Evolutionary conservation across 768 basidiomycete genomes (phyloP), one percentile per base, ranked within the genome.

Genomic region (Psilocybe cubensis): DNA sequence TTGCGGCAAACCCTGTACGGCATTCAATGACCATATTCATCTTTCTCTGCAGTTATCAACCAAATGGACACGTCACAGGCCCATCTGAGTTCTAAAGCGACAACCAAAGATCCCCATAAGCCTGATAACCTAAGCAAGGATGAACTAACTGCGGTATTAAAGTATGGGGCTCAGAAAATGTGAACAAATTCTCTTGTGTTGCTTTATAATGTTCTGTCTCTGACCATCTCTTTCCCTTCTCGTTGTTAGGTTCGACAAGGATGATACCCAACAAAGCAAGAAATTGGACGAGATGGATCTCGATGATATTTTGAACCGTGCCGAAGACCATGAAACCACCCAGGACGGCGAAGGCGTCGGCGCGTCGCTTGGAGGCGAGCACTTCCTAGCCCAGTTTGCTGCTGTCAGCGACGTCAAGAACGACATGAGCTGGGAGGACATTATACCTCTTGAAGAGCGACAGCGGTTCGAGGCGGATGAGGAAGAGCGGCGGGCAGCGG

Each of bases 61-160:
- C 96, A 98, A 76, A 97, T 98, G 92, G 97, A 99, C 76, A 99
- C 97, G 21, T 95, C 96, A 40, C 97, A 98, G 63, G 92, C 93
- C 41, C 93, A 98, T 74, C 86, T 99, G 52, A 89, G 93, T 69
- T 89, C 91, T 55, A 94, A 94, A 67, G 81, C 81, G 27, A 79
- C 81, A 64, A 65, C 73, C 17, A 91, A 89, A 68, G 91, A 92
- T 49, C 72, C 83, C 20, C 74, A 80, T 59, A 94, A 93, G 70
- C 84, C 91, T 2, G 90, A 90, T 63, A 89, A 91, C 74, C 76
- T 94, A 60, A 95, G 92, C 74, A 97, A 96, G 76, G 97, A 98
- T 65, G 97, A 99, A 71, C 83, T 99, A 31, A 91, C 92, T 31
- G 96, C 96, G 14, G 98, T 99, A 48, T 83, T 99, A 71, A 99